A percentile compares a stretch with the other conserved stretches of the same genome.
Evolutionary conservation across 1,284 basidiomycete genomes (phyloP).

Genomic region (Tilletia setariae): DNA sequence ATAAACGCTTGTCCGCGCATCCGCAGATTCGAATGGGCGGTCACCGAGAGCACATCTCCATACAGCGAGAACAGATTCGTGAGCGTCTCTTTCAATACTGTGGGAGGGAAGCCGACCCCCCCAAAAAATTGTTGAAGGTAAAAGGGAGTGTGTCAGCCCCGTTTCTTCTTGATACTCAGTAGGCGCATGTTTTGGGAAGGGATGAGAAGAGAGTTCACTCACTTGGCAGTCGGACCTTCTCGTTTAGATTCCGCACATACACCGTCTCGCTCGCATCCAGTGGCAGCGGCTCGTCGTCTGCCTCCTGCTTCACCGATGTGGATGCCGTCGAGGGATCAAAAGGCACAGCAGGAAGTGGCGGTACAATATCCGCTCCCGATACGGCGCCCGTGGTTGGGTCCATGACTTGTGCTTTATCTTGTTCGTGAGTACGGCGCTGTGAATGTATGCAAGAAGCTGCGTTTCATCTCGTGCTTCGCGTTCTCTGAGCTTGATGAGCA

Average conservation of each 20-base stretch:
- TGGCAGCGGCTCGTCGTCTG: not conserved
- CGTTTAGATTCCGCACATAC: constrained; percentile 96
- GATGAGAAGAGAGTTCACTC: too few species aligned
- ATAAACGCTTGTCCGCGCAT: constrained; percentile 99
- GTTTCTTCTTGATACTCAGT: not conserved
- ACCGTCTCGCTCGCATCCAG: constrained; percentile 66
- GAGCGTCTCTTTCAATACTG: constrained; percentile 81
- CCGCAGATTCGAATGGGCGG: constrained; percentile 84
- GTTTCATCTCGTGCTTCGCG: too few species aligned
- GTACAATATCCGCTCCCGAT: too few species aligned
- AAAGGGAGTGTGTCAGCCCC: not conserved
- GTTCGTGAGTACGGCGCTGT: too few species aligned
- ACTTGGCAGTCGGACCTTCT: constrained; percentile 75
- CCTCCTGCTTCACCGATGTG: not conserved
- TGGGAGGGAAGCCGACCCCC: constrained; percentile 15
- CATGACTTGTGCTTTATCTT: too few species aligned
- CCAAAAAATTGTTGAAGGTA: not conserved
- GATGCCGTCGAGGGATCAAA: too few species aligned
- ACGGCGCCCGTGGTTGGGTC: too few species aligned
- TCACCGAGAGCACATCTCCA: constrained; percentile 83
- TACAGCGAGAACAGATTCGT: constrained; percentile 87
- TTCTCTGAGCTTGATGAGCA: too few species aligned
- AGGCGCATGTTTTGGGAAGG: too few species aligned
- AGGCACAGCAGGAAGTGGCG: too few species aligned
- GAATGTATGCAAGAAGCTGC: too few species aligned